Evolutionary conservation across 1,284 basidiomycete species (phyloP), one percentile per base, ranked within the genome.

Genomic region (Moesziomyces aphidis): DNA sequence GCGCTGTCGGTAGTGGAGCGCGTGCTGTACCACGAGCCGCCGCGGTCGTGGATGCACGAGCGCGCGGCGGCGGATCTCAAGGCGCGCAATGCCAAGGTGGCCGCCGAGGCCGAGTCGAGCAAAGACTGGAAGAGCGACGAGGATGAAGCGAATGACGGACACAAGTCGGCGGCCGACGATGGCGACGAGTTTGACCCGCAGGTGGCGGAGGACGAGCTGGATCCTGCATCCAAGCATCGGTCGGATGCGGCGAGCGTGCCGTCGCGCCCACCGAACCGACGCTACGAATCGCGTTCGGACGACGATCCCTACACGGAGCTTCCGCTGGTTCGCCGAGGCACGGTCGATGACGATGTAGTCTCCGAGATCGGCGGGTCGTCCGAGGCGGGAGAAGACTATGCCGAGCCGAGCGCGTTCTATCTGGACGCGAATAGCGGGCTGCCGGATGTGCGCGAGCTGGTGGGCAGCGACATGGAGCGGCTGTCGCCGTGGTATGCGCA

Each of bases 1-100:
- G 94, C 93, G 4, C 93, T 96, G 84, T 90, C 91, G 77, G 88
- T 97, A 24, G 85, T 94, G 28, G 93, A 97, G 83, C 88, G 89
- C 49, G 89, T 97, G 45, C 88, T 97, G 21, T 54, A 64, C 21
- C 56, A 66, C 4, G 55, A 65, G 26, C 63, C 67, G 21, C 73
- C 73, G 22, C 63, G 53, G 31, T 42, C 57, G 5, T 57, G 64
- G 64, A 52, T 54, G 56, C 53, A 52, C 10, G 46, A 53, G 23
- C 48, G 53, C 24, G 9, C 50, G 15, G 21, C n/a, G 15, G 46
- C 19, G 22, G 53, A 61, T 11, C 15, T 21, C 6, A 39, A 34
- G 26, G n/a, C 34, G 43, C 15, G 2, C 6, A 42, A 7, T 17
- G 19, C 13, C 1, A 34, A 34, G 24, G 19, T 23, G 13, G 24